A percentile compares a stretch with the other conserved stretches of the same genome.
Conservation (phyloP, 345 rosid genomes). For the Populus deltoides region DNA sequence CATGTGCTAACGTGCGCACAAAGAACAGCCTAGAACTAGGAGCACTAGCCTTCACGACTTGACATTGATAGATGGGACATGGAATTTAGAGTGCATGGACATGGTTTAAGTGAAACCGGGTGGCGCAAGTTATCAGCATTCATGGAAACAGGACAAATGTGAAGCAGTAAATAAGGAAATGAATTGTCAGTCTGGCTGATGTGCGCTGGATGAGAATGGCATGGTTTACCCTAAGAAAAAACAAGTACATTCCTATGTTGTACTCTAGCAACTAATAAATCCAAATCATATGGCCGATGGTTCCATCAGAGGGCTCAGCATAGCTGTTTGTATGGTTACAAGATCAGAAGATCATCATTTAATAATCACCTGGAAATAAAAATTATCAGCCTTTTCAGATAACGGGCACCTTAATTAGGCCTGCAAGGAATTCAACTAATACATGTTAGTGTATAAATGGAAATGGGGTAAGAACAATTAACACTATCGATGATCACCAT, state of each 20-base stretch:
- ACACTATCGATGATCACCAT: background rate
- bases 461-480: background rate
- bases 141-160: constrained; percentile 25
- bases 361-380: constrained; percentile 23
- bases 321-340: background rate
- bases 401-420: constrained; percentile 8
- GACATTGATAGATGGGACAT: background rate
- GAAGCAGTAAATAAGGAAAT: background rate
- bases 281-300: background rate
- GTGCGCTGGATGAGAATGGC: constrained; percentile 24
- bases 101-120: constrained; percentile 37
- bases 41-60: background rate
- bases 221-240: constrained; percentile 17
- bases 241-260: background rate
- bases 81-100: background rate
- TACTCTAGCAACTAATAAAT: constrained; percentile 6
- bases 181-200: constrained; percentile 11
- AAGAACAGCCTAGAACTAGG: background rate
- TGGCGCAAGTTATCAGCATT: constrained; percentile 35
- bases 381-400: constrained; percentile 15
- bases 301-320: constrained; percentile 21
- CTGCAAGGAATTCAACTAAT: constrained; percentile 19
- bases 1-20: background rate
- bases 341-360: background rate
- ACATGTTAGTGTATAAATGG: background rate